Base-by-base conservation (phyloP, 257 asterid genomes). In the Catharanthus roseus region DNA sequence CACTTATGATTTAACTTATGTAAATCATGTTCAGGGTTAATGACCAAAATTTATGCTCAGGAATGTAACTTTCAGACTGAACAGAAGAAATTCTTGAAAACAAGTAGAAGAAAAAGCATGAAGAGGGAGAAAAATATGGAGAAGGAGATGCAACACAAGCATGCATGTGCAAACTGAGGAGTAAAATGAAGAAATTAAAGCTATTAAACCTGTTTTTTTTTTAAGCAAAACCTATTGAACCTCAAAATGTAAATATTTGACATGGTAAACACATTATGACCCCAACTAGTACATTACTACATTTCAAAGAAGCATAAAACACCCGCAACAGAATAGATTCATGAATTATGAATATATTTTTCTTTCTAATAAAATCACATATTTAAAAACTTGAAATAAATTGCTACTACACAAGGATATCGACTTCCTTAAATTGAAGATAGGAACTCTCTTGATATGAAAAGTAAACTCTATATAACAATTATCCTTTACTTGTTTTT, bases 101-200 rank as follows among this genome's bases (percentile, higher is more conserved):
- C 1, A 31, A 13, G n/a, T 26, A 10, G 42, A 26, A 57, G 8
- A 7, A 41, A 39, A n/a, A 39, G 66, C 34, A 16, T 62, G 47
- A 62, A 50, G n/a, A n/a, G n/a, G n/a, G n/a, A n/a, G n/a, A n/a
- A n/a, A n/a, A n/a, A n/a, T 8, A 26, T 23, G 10, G 47, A 3
- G n/a, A 24, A 23, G 18, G 44, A 5, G 15, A 21, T 16, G 47
- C 21, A 50, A 45, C 41, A 67, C 21, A 12, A 21, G 10, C 3
- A 67, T 26, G 58, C 49, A n/a, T n/a, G n/a, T n/a, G n/a, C 1
- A 16, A 70, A 54, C 1, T 13, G 24, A 54, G 18, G 62, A 39
- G 66, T 54, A 31, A 57, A 19, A 53, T 51, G 33, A 45, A 51
- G 62, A 50, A 53, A 50, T 36, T n/a, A 64, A n/a, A n/a, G n/a